Base-by-base conservation (phyloP, 192 early-diverging fungal species). In the Chytriomyces confervae region DNA sequence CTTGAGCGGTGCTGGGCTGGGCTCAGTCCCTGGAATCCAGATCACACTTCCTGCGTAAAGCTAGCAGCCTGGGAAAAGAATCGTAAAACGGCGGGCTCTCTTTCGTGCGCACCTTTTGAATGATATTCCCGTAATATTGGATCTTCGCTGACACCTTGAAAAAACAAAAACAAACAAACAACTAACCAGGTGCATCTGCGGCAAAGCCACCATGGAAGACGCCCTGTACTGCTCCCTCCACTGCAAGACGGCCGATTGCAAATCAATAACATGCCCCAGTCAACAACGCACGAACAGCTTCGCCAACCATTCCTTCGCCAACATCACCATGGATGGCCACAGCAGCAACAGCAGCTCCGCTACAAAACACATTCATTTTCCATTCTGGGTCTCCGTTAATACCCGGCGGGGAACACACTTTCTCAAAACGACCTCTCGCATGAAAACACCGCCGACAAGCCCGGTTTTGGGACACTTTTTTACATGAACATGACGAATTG, bases 131-230 rank as follows among this genome's bases (percentile, higher is more conserved):
- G 4, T 36, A 36, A 36, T 36, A 36, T 36, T 36, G 36, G 36
- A 36, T 36, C 36, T 1, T 3, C 36, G 4, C 36, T 36, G 36
- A 36, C 36, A 27, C 36, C 36, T 36, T 36, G 2, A 36, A 36
- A 36, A 36, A 36, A 36, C 36, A 2, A 36, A 0, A 36, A 36
- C 36, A 36, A 36, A 36, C 0, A 36, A 0, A 36, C 0, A 36
- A 0, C 0, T 2, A 57, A 57, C 53, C 53, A 57, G 53, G 72
- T 74, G 72, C 61, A 61, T 61, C 18, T 74, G 72, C 44, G 72
- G 72, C 11, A 61, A 45, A 45, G 24, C n/a, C n/a, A 74, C 72
- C 36, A 16, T 48, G 8, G 61, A 74, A 7, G 72, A 74, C 3
- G 29, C 53, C 11, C 13, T 74, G 9, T 74, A 74, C 61, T 74